Percentiles rank a stretch among this genome's conserved stretches.
Evolutionary conservation across 2,329 filamentous ascomycete species (phyloP).

Genomic region (Neofusicoccum laricinum): DNA sequence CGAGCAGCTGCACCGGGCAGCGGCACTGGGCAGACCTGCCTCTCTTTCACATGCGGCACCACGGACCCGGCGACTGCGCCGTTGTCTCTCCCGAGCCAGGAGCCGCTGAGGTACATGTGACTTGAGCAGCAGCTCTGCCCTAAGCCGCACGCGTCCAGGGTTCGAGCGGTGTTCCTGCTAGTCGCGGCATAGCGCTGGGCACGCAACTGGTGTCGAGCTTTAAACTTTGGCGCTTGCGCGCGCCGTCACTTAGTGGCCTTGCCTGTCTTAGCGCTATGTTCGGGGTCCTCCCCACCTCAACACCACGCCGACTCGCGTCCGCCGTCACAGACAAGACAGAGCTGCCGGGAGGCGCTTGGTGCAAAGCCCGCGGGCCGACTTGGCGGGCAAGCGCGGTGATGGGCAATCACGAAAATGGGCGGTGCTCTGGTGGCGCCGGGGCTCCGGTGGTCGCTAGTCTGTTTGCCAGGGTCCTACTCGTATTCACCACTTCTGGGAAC

Average conservation of each 20-base stretch:
- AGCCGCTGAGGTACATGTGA: background rate
- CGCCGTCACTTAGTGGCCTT: conserved; percentile 1
- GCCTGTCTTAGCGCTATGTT: background rate
- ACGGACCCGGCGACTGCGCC: background rate
- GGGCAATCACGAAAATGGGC: too few relatives aligned
- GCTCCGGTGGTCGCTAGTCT: background rate
- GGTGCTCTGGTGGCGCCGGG: too few relatives aligned
- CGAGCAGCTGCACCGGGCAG: background rate
- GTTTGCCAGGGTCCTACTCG: background rate
- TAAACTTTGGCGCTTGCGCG: conserved; percentile 7
- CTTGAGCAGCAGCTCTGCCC: background rate
- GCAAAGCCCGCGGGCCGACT: background rate
- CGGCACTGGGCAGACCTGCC: background rate
- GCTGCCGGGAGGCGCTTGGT: background rate
- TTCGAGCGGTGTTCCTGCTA: background rate
- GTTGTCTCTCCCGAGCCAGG: too few relatives aligned
- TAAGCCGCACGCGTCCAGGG: background rate
- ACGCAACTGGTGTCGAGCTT: background rate
- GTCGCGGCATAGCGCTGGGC: background rate
- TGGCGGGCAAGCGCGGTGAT: background rate
- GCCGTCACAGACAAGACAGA: too few relatives aligned
- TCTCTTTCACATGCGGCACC: background rate
- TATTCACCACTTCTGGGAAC: background rate
- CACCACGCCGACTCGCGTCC: background rate
- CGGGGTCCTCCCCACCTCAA: background rate